Conservation (phyloP, 2,329 filamentous ascomycete species). For the Phialocephala sp. region DNA sequence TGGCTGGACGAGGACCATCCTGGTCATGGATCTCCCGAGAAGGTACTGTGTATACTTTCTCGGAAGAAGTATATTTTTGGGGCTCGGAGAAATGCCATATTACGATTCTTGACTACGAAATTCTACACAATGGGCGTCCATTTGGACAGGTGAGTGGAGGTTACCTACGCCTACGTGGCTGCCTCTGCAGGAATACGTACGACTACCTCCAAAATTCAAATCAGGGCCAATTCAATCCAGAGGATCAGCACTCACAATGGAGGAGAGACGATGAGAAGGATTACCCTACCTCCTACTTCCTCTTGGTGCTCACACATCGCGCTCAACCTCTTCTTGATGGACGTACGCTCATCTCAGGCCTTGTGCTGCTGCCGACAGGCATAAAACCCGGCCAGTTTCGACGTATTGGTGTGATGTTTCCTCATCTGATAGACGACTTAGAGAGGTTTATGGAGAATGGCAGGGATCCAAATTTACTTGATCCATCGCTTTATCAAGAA, state of each 20-base stretch:
- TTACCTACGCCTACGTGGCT: conserved; percentile 5
- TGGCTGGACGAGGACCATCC: conserved; percentile 6
- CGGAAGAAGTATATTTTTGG: neutral
- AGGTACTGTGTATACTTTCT: conserved; percentile 1
- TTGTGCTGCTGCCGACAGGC: conserved; percentile 1
- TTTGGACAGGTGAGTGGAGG: conserved; percentile 17
- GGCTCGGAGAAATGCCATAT: neutral
- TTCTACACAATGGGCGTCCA: conserved; percentile 7
- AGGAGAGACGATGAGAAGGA: neutral
- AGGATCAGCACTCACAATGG: neutral
- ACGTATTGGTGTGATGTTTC: conserved; percentile 4
- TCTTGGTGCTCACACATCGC: neutral
- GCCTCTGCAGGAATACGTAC: neutral
- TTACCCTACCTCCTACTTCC: neutral
- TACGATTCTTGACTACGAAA: conserved; percentile 1
- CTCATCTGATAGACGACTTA: neutral
- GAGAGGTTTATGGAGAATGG: neutral
- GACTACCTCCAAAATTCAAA: no score
- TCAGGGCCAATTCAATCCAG: no score
- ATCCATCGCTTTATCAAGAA: conserved; percentile 2
- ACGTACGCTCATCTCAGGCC: conserved; percentile 1
- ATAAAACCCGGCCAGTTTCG: conserved; percentile 11
- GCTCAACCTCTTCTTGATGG: neutral
- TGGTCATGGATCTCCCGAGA: conserved; percentile 17
- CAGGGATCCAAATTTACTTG: neutral